These are phyloP conservation scores for Chaetothyriales sp. DNA, from an alignment of 2,329 filamentous ascomycete species.

Conservation along the genomic window DNA sequence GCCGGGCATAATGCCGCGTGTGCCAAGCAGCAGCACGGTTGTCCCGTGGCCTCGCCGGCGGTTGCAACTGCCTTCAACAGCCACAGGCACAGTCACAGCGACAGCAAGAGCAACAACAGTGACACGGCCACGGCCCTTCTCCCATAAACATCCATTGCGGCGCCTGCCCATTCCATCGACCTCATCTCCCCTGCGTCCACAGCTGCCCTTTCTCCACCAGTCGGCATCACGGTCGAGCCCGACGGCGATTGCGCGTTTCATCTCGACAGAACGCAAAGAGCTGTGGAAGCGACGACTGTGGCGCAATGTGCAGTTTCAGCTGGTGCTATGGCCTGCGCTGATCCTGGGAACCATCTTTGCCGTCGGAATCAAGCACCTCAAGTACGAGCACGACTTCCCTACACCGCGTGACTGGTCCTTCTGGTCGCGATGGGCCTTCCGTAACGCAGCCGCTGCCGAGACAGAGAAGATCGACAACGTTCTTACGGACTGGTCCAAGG, in stretches of 20 bases:
- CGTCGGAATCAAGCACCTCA: slow-evolving; percentile 56
- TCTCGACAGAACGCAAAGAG: slow-evolving; percentile 56
- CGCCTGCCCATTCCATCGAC: slow-evolving; percentile 33
- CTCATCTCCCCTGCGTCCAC: slow-evolving; percentile 34
- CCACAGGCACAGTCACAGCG: neutral
- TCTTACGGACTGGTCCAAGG: slow-evolving; percentile 53
- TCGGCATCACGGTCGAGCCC: slow-evolving; percentile 38
- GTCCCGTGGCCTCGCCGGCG: neutral
- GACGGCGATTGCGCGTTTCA: slow-evolving; percentile 48
- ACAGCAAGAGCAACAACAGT: slow-evolving; percentile 3
- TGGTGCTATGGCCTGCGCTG: slow-evolving; percentile 55
- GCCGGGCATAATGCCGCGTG: neutral
- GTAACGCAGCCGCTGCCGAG: slow-evolving; percentile 42
- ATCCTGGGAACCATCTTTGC: slow-evolving; percentile 45
- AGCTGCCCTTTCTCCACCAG: slow-evolving; percentile 50
- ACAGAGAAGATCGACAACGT: slow-evolving; percentile 38
- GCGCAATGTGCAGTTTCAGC: slow-evolving; percentile 52
- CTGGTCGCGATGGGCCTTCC: slow-evolving; percentile 51
- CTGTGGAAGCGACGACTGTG: slow-evolving; percentile 48
- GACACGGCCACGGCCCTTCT: slow-evolving; percentile 37
- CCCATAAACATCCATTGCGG: slow-evolving; percentile 39
- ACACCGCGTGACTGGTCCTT: slow-evolving; percentile 72
- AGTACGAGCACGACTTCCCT: slow-evolving; percentile 58
- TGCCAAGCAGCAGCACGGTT: neutral
- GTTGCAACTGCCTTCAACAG: neutral